phyloP scores from a whole-genome alignment of 345 rosid genomes.

The Cardamine occulta region DNA sequence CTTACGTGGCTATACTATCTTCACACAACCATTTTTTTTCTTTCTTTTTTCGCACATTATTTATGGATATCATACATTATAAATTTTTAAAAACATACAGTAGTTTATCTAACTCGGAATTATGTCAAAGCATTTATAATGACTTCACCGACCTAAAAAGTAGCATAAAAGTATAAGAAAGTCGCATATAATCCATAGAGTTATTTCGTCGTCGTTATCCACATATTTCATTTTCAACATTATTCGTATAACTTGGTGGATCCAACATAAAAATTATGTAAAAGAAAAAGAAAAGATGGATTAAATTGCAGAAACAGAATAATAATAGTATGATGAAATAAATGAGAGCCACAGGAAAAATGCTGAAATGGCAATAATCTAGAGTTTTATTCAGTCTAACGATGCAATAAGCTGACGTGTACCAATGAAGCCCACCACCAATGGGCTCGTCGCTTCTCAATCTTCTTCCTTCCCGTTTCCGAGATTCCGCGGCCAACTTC shows the following conservation, averaged over 20 bases:
- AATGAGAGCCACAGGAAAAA: neutral
- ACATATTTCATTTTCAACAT: neutral
- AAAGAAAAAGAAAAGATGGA: neutral
- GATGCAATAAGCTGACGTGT: slow-evolving; percentile 41
- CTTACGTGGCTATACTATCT: slow-evolving; percentile 25
- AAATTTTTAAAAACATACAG: neutral
- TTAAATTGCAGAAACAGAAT: neutral
- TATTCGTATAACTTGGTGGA: slow-evolving; percentile 3
- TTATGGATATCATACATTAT: neutral
- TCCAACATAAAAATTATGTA: neutral
- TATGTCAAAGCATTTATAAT: neutral
- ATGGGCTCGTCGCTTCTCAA: slow-evolving; percentile 38
- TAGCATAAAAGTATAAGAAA: neutral
- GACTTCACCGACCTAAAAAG: slow-evolving; percentile 1
- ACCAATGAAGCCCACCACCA: slow-evolving; percentile 40
- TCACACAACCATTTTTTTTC: neutral
- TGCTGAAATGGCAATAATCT: neutral
- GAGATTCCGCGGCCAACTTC: slow-evolving; percentile 37
- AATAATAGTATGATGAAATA: neutral
- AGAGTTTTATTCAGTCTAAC: neutral
- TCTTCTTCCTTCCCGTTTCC: slow-evolving; percentile 24
- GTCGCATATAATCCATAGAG: slow-evolving; percentile 5
- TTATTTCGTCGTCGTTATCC: neutral
- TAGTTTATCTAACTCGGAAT: neutral
- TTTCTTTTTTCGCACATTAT: too few relatives aligned